Evolutionary conservation across 1,139 yeast species (phyloP), one percentile per base, ranked within the genome.

Genomic region (Suhomyces maxii): DNA sequence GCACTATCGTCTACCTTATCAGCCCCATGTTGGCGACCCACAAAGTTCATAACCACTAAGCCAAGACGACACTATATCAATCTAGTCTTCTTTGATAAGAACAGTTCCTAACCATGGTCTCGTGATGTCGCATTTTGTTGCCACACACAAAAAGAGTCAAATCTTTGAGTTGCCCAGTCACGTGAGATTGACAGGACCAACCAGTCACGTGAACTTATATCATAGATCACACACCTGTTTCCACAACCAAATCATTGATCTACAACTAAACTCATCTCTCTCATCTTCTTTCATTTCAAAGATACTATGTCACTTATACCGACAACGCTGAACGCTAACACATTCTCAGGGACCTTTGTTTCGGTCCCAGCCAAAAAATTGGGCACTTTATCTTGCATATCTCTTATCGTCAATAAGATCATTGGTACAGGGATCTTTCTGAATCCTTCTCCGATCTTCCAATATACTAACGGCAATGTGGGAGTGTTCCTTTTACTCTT

Each of bases 381-480:
- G 36, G 64, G 65, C 43, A 60, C 64, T 25, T 52, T 61, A 10
- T 59, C 63, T 41, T 61, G 65, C 48, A 57, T 61, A 41, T 63
- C 73, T 5, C 65, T 77, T 31, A 76, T 76, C 36, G 73, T 76
- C 48, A 77, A 77, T 57, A 77, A 76, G 53, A 77, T 77, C 76
- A 69, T 77, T 6, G 82, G 82, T 0, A 77, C 82, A 0, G 82
- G 81, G 1, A 75, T 77, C 26, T 77, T 75, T 54, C 71, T 71
- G 61, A 76, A 78, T 12, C 82, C 82, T 0, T 68, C 79, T 1
- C 68, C 77, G 38, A 75, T 77, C 18, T 73, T 72, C 51, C 68
- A 69, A 42, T 73, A 72, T 48, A 63, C 75, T 39, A 63, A 69
- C 37, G 81, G 81, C 2, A 72, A 73, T 39, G 71, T 75, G 6